A percentile compares a stretch with the other conserved stretches of the same genome.
These are phyloP conservation scores for Endotrypanum monterogeii DNA, from an alignment of 208 protist genomes.

Conservation along the genomic window DNA sequence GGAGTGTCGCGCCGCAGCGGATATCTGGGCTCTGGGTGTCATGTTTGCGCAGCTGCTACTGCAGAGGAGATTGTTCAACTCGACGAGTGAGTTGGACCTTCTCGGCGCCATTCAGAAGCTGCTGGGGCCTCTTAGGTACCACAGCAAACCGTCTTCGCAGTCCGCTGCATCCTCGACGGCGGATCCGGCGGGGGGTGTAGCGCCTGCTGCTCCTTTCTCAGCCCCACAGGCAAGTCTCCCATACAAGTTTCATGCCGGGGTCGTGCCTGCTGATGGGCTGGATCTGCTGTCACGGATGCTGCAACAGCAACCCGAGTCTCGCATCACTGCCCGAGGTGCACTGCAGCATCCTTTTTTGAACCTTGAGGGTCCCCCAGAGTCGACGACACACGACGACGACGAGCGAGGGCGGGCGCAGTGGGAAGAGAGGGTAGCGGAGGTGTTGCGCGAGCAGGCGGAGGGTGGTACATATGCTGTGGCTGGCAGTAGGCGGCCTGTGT, in stretches of 20 bases:
- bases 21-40: conserved; percentile 87
- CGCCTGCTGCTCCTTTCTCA: neutral
- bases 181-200: neutral
- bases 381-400: conserved; percentile 27
- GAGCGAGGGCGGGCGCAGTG: conserved; percentile 43
- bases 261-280: conserved; percentile 58
- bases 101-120: conserved; percentile 84
- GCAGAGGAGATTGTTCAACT: conserved; percentile 72
- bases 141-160: conserved; percentile 1
- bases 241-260: conserved; percentile 54
- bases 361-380: neutral
- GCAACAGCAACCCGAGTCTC: conserved; percentile 40
- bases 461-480: neutral
- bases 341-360: conserved; percentile 73
- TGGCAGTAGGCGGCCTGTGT: conserved; percentile 13
- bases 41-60: conserved; percentile 87
- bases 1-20: conserved; percentile 58
- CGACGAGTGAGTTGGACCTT: conserved; percentile 70
- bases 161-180: neutral
- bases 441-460: conserved; percentile 13
- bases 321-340: conserved; percentile 61
- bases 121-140: conserved; percentile 36
- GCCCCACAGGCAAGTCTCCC: conserved; percentile 45
- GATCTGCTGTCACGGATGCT: conserved; percentile 81
- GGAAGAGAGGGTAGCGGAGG: conserved; percentile 43